Evolutionary conservation across 441 rosid species (phyloP).

Genomic region (Dalechampia spathulata): DNA sequence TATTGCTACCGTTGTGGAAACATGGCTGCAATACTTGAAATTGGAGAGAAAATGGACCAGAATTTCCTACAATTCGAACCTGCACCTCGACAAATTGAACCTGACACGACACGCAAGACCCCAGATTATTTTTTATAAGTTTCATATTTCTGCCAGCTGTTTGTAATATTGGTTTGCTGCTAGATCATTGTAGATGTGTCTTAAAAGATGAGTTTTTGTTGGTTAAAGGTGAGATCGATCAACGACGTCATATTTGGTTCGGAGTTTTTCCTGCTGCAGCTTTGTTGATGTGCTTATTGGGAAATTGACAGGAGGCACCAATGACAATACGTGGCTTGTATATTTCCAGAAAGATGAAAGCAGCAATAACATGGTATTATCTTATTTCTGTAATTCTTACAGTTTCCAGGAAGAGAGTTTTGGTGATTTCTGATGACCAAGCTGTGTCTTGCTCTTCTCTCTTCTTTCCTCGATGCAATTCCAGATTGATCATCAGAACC

Average conservation of each 20-base stretch:
- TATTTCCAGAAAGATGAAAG: conserved; percentile 27
- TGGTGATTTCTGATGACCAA: conserved; percentile 7
- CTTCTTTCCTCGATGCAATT: background rate
- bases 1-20: conserved; percentile 98
- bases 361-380: conserved; percentile 31
- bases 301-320: conserved; percentile 19
- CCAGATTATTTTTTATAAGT: conserved; percentile 97
- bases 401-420: conserved; percentile 15
- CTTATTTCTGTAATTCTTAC: conserved; percentile 24
- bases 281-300: conserved; percentile 26
- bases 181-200: conserved; percentile 60
- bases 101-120: conserved; percentile 91
- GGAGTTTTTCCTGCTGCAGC: conserved; percentile 30
- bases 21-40: conserved; percentile 97
- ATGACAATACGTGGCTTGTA: conserved; percentile 30
- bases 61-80: conserved; percentile 97
- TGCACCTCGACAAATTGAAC: conserved; percentile 96
- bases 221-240: conserved; percentile 40
- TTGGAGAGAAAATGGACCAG: conserved; percentile 98
- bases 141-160: conserved; percentile 24
- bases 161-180: conserved; percentile 43
- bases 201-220: conserved; percentile 23
- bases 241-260: conserved; percentile 35
- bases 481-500: background rate
- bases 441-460: background rate